Conservation (phyloP, 495 filamentous ascomycete species). For the Neurospora sp. region DNA sequence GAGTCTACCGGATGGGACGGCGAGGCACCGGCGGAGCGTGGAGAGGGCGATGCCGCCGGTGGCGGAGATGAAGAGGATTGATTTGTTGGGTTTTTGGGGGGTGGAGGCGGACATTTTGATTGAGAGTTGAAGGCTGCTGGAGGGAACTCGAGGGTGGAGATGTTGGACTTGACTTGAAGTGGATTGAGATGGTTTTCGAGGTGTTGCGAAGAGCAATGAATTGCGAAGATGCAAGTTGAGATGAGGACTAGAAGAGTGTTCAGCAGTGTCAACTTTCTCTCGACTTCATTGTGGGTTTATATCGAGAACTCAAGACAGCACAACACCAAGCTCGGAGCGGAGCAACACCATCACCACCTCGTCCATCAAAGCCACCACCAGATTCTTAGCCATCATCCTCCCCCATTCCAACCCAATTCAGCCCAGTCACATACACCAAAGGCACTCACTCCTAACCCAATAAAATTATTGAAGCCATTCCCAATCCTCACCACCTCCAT, state of each 20-base stretch:
- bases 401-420: not conserved
- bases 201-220: not conserved
- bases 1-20: not conserved
- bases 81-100: not conserved
- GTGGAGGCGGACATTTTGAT: not conserved
- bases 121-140: not conserved
- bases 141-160: not conserved
- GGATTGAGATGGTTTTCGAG: not conserved
- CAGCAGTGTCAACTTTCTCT: no score
- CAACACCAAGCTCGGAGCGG: not conserved
- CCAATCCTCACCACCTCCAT: not conserved
- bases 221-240: not conserved
- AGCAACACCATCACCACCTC: not conserved
- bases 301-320: not conserved
- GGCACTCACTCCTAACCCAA: no score
- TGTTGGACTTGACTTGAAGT: not conserved
- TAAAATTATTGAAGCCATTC: not conserved
- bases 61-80: not conserved
- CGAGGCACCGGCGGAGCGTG: not conserved
- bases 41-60: not conserved
- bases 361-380: not conserved
- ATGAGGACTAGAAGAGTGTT: not conserved
- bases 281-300: not conserved
- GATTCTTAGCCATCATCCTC: not conserved
- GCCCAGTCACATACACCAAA: not conserved